These are phyloP conservation scores for Tephrocybe sp. DNA, from an alignment of 768 basidiomycete species.

Conservation along the genomic window DNA sequence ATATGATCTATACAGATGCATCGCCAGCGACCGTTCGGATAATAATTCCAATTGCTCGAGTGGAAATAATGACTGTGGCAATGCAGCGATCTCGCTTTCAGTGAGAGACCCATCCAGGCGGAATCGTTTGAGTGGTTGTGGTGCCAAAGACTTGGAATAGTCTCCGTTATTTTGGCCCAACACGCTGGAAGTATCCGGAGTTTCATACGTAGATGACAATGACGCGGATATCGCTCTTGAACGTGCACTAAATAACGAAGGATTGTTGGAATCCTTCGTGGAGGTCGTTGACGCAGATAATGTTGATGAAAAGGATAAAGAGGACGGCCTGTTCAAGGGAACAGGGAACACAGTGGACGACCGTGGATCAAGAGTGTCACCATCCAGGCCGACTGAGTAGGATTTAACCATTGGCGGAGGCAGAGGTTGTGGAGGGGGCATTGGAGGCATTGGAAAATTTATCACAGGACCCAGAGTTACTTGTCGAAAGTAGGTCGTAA, in stretches of 20 bases:
- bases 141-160: slow-evolving; percentile 16
- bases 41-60: slow-evolving; percentile 43
- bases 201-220: slow-evolving; percentile 28
- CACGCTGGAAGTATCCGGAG: slow-evolving; percentile 18
- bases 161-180: slow-evolving; percentile 11
- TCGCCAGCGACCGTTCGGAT: slow-evolving; percentile 62
- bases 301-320: slow-evolving; percentile 55
- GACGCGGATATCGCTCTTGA: slow-evolving; percentile 33
- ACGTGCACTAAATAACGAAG: slow-evolving; percentile 24
- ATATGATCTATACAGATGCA: slow-evolving; percentile 70
- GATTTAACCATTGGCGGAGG: slow-evolving; percentile 44
- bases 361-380: slow-evolving; percentile 33
- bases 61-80: slow-evolving; percentile 38
- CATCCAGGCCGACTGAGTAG: slow-evolving; percentile 35
- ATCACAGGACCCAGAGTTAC: slow-evolving; percentile 61
- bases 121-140: slow-evolving; percentile 35
- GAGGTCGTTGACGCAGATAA: slow-evolving; percentile 40
- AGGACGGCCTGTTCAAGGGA: slow-evolving; percentile 38
- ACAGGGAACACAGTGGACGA: slow-evolving; percentile 36
- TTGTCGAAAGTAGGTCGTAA: slow-evolving; percentile 71
- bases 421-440: slow-evolving; percentile 61
- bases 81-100: slow-evolving; percentile 36
- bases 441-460: slow-evolving; percentile 68
- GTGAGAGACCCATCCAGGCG: slow-evolving; percentile 47
- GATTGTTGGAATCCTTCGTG: slow-evolving; percentile 23